These are phyloP conservation scores for Pseudogymnoascus sp. DNA, from an alignment of 2,329 filamentous ascomycete genomes.

Conservation along the genomic window DNA sequence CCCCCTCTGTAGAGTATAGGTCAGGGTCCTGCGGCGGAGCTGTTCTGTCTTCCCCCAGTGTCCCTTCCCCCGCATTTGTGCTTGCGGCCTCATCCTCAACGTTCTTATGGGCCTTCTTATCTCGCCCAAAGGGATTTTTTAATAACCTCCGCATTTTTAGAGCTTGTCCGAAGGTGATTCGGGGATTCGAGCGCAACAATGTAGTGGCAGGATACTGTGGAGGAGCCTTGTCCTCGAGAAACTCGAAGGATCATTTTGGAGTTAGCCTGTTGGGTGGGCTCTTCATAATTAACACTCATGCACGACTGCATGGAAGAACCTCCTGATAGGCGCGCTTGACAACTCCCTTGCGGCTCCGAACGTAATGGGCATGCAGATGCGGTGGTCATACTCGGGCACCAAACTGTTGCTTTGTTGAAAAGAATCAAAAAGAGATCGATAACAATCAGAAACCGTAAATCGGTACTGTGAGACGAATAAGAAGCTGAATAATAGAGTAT, in stretches of 20 bases:
- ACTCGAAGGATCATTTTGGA: not conserved
- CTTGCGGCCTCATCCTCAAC: not conserved
- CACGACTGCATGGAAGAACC: not conserved
- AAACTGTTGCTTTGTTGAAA: not conserved
- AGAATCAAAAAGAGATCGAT: not conserved
- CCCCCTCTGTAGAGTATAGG: conserved; percentile 13
- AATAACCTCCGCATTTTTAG: not conserved
- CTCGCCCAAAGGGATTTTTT: not conserved
- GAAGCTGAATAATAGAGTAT: not conserved
- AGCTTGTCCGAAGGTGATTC: not conserved
- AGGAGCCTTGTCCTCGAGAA: not conserved
- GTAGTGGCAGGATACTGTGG: not conserved
- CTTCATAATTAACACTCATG: not conserved
- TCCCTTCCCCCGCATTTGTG: not conserved
- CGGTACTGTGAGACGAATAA: not conserved
- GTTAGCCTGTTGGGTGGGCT: not conserved
- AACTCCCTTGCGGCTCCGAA: not conserved
- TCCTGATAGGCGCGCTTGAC: not conserved
- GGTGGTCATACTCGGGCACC: not conserved
- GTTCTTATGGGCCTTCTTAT: not conserved
- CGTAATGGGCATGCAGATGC: not conserved
- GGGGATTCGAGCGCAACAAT: not conserved
- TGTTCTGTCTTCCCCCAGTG: not conserved
- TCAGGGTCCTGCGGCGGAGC: not conserved
- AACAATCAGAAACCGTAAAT: not conserved